Conservation (phyloP, 768 basidiomycete species). For the Amanita polypyramis region DNA sequence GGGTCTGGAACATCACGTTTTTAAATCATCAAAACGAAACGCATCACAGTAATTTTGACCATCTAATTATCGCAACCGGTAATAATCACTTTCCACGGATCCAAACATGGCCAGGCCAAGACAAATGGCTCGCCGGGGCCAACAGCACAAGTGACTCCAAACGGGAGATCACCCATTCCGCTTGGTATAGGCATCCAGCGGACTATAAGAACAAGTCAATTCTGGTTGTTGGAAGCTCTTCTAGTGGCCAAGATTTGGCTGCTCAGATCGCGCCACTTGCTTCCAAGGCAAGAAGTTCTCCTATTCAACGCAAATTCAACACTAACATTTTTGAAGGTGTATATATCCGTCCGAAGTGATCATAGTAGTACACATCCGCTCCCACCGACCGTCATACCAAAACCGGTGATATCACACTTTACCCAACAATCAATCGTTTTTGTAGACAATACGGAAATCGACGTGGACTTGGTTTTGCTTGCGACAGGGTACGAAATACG, state of each 20-base stretch:
- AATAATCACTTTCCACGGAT: conserved; percentile 42
- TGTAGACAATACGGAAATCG: conserved; percentile 29
- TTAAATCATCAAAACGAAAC: conserved; percentile 1
- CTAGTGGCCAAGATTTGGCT: conserved; percentile 38
- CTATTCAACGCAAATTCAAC: not conserved
- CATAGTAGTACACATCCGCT: not conserved
- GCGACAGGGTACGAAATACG: conserved; percentile 46
- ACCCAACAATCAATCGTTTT: conserved; percentile 34
- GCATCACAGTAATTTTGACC: conserved; percentile 29
- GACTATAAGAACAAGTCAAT: conserved; percentile 31
- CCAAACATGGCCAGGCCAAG: conserved; percentile 34
- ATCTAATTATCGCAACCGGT: conserved; percentile 46
- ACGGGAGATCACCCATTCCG: conserved; percentile 38
- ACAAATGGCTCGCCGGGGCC: conserved; percentile 32
- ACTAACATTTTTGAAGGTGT: not conserved
- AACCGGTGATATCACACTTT: conserved; percentile 40
- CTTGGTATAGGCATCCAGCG: conserved; percentile 41
- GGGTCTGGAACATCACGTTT: not conserved
- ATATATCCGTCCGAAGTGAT: not conserved
- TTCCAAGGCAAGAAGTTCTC: conserved; percentile 23
- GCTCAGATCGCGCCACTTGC: conserved; percentile 30
- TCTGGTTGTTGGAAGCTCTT: conserved; percentile 34
- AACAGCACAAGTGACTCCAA: conserved; percentile 7
- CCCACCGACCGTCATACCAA: not conserved
- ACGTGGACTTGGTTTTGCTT: conserved; percentile 38